phyloP scores from a whole-genome alignment of 495 filamentous ascomycete genomes.

The Trichoderma reesei region DNA sequence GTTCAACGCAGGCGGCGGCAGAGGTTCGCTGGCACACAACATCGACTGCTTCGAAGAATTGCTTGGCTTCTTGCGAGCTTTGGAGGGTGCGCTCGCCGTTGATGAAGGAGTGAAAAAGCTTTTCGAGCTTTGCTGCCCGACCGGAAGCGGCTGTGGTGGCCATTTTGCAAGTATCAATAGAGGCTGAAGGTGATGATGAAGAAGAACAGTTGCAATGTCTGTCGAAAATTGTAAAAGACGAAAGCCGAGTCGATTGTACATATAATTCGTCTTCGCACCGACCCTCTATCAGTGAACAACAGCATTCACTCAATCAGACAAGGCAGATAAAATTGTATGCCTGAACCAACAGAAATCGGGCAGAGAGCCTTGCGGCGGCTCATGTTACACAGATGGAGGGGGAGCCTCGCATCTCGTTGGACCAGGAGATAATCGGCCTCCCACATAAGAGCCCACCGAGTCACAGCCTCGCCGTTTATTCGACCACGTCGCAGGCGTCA shows the following conservation, averaged over 20 bases:
- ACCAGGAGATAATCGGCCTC: not conserved
- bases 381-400: not conserved
- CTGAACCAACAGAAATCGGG: not conserved
- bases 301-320: not conserved
- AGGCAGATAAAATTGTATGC: not conserved
- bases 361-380: not conserved
- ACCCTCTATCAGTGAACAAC: not conserved
- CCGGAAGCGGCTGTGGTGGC: not conserved
- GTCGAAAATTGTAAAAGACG: not conserved
- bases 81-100: not conserved
- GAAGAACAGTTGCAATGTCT: not conserved
- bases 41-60: constrained; percentile 52
- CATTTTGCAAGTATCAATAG: not conserved
- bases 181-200: not conserved
- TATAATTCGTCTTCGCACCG: not conserved
- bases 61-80: constrained; percentile 31
- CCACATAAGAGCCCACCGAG: not conserved
- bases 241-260: not conserved
- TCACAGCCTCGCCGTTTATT: constrained; percentile 1
- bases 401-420: not conserved
- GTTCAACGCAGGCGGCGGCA: constrained; percentile 42
- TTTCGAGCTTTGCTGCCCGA: not conserved
- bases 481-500: not conserved
- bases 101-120: not conserved
- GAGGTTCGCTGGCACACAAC: constrained; percentile 28